phyloP scores from a whole-genome alignment of 1,284 basidiomycete genomes.

The Chondrostereum purpureum region DNA sequence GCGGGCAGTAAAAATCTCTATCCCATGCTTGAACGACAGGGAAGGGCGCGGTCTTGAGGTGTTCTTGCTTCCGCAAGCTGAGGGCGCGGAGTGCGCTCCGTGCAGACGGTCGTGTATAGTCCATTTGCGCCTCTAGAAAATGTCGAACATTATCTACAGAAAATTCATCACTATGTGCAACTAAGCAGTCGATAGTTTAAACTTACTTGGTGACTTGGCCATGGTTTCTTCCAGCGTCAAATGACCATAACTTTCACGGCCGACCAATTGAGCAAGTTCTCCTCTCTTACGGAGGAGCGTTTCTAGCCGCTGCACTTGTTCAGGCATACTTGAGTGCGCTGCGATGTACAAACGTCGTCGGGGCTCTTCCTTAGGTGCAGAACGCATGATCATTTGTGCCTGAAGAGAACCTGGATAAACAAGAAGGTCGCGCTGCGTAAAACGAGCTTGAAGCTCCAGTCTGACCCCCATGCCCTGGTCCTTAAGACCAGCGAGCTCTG shows the following conservation, averaged over 20 bases:
- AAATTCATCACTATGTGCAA: slow-evolving; percentile 12
- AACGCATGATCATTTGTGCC: slow-evolving; percentile 88
- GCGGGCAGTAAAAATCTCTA: slow-evolving; percentile 82
- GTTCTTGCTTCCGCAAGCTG: slow-evolving; percentile 67
- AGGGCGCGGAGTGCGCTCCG: slow-evolving; percentile 66
- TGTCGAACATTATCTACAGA: slow-evolving; percentile 73
- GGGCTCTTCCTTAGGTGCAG: slow-evolving; percentile 77
- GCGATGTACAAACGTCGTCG: slow-evolving; percentile 76
- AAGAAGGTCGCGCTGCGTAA: slow-evolving; percentile 63
- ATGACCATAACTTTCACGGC: slow-evolving; percentile 76
- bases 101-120: slow-evolving; percentile 73
- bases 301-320: slow-evolving; percentile 72
- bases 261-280: slow-evolving; percentile 76
- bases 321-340: slow-evolving; percentile 60
- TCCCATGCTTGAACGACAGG: slow-evolving; percentile 88
- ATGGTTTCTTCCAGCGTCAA: slow-evolving; percentile 90
- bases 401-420: slow-evolving; percentile 83
- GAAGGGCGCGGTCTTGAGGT: slow-evolving; percentile 44
- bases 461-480: slow-evolving; percentile 21
- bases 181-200: neutral
- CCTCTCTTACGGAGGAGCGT: slow-evolving; percentile 69
- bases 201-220: slow-evolving; percentile 80
- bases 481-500: neutral
- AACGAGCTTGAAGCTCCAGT: slow-evolving; percentile 65
- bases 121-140: slow-evolving; percentile 75